Base-by-base conservation (phyloP, 306 rosid species). In the Corylus avellana region DNA sequence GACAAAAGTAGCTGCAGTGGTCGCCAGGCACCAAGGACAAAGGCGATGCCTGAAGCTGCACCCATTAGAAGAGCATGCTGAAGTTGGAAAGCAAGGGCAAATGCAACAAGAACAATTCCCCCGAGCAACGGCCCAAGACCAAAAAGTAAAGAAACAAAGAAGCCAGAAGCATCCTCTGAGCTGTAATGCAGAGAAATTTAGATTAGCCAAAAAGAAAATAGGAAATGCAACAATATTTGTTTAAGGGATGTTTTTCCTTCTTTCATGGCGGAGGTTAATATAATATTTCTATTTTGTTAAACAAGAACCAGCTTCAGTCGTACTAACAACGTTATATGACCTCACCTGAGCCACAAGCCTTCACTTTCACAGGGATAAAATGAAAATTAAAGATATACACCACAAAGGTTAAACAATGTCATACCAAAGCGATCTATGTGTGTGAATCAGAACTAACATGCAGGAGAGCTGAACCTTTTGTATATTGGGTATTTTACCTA, bases 31-130 rank as follows among this genome's bases (percentile, higher is more conserved):
- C 96, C 97, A 35, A 96, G 99, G 75, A 96, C 92, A 83, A 93
- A 93, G 86, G 98, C 99, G 83, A 92, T 92, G 62, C 99, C 99
- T 75, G 97, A 91, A 76, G 98, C 96, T 12, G 89, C 80, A 82
- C 99, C 99, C 98, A 91, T 91, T 79, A 96, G 97, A 62, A 96
- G 89, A 80, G 98, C 98, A 72, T 93, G 96, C 85, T 89, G 94
- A 73, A 93, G 92, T 56, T 27, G 96, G 77, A 96, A 93, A 75
- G 94, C 91, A 78, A 87, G 91, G 48, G 98, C 94, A 84, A 89
- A 90, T 75, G 91, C 83, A 74, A 96, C 96, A 67, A 96, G 89
- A 72, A 84, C 77, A 75, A 86, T 49, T 77, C 99, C 99, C 1
- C 99, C 99, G 12, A 93, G 97, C 73, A 91, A 86, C 5, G 98